Evolutionary conservation across 179 eudicot genomes (phyloP), one percentile per base, ranked within the genome.

Genomic region (Silene noctiflora): DNA sequence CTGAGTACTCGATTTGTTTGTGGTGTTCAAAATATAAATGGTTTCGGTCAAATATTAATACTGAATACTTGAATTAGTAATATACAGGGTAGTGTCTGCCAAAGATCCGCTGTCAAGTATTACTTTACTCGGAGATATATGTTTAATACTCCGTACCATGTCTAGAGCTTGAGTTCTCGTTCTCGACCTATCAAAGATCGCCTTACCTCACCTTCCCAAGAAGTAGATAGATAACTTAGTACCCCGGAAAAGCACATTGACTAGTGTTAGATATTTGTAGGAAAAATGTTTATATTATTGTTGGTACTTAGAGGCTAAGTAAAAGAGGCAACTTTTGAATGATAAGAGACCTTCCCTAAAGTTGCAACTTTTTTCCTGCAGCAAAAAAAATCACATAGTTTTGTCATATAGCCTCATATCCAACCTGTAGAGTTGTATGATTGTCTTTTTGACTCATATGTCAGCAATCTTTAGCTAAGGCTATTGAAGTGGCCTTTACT

Each of bases 331-430:
- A 73, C 81, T 73, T 80, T 78, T 69, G 69, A 67, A 68, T 72
- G 81, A 22, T 73, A 76, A 75, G 79, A 62, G 75, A 76, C 74
- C 75, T 79, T 79, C 81, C 69, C 77, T 76, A 74, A 79, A 76
- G 84, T 71, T 70, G 6, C 29, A 25, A 65, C 79, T 80, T 80
- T 82, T 82, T 79, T 60, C 55, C 33, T 19, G n/a, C 6, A 70
- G 42, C 59, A 65, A 81, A 75, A 68, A 67, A 62, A 69, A 53
- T 75, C 68, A 39, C 19, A 20, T 66, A 56, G 29, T 78, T 76
- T 72, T 84, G 81, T 84, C 69, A 71, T 67, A 56, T 84, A 68
- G 73, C 78, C 76, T 75, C 51, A n/a, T 75, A 46, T 81, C 69
- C 75, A 64, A 69, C 79, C 58, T 51, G 58, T 11, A 51, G 58